phyloP scores from a whole-genome alignment of 371 early-diverging fungal species.

The Zopfochytrium polystomum region DNA sequence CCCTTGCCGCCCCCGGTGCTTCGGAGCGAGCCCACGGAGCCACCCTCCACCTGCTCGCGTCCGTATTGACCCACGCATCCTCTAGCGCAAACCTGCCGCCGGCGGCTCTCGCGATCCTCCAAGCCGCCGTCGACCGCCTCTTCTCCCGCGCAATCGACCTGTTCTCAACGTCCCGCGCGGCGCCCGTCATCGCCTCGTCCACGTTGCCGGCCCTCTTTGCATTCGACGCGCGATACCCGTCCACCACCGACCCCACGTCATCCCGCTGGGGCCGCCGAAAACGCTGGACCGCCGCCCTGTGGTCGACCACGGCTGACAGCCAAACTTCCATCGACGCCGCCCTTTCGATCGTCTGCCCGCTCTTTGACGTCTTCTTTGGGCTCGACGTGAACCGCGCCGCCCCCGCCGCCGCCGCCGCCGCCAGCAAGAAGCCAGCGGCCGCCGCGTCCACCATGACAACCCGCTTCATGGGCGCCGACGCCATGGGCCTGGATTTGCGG shows the following conservation, averaged over 20 bases:
- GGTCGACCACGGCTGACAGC: not conserved
- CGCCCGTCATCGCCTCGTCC: not conserved
- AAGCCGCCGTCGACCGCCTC: not conserved
- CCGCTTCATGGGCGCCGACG: not conserved
- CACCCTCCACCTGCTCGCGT: not conserved
- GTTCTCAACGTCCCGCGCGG: not conserved
- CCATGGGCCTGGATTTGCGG: conserved; percentile 13
- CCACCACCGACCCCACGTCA: not conserved
- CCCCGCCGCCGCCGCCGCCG: not conserved
- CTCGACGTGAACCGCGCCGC: not conserved
- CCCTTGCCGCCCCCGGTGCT: not conserved
- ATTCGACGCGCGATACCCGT: not conserved
- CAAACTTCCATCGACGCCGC: not conserved
- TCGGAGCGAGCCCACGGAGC: not conserved
- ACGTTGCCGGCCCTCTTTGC: not conserved
- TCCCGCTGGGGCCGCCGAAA: not conserved
- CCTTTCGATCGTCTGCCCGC: conserved; percentile 6
- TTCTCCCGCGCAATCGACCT: not conserved
- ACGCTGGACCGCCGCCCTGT: not conserved
- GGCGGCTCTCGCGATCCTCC: not conserved
- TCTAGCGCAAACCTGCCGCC: too few species aligned
- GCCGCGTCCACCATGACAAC: not conserved
- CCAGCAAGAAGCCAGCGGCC: not conserved
- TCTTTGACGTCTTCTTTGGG: conserved; percentile 25
- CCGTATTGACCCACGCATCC: not conserved